Percentiles rank a stretch among this genome's conserved stretches.
These are phyloP conservation scores for Lasiodiplodia citricola DNA, from an alignment of 2,329 filamentous ascomycete species.

Conservation along the genomic window DNA sequence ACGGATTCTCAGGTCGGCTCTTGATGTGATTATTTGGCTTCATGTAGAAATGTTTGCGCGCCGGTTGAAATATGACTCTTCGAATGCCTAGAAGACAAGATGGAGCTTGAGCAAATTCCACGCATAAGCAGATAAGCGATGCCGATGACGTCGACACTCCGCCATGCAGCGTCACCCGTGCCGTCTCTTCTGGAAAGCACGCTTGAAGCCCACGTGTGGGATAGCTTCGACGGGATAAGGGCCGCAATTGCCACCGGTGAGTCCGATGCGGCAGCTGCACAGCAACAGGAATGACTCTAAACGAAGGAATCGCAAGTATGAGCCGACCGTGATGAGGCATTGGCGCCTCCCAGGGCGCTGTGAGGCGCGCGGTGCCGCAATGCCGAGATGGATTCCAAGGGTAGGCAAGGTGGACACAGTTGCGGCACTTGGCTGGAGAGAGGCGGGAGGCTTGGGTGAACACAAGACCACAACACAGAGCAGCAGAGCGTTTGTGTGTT, in stretches of 20 bases:
- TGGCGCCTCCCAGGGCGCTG: not conserved
- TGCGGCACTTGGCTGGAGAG: not conserved
- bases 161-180: not conserved
- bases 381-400: not conserved
- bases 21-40: not conserved
- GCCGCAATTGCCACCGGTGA: not conserved
- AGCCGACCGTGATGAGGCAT: not conserved
- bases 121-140: conserved; percentile 6
- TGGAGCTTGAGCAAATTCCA: too few species aligned
- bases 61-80: not conserved
- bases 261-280: conserved; percentile 7
- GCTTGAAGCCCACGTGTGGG: not conserved
- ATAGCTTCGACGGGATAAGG: not conserved
- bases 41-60: not conserved
- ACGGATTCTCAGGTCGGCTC: not conserved
- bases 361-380: not conserved
- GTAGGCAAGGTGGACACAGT: too few species aligned
- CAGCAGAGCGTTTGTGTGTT: conserved; percentile 10
- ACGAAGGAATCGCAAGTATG: not conserved
- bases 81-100: too few species aligned
- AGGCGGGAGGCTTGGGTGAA: not conserved
- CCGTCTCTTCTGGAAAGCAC: not conserved
- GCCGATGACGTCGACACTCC: conserved; percentile 1
- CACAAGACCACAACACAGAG: conserved; percentile 19
- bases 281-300: not conserved